phyloP scores from a whole-genome alignment of 768 basidiomycete species.

The Psilocybe tampanensis region DNA sequence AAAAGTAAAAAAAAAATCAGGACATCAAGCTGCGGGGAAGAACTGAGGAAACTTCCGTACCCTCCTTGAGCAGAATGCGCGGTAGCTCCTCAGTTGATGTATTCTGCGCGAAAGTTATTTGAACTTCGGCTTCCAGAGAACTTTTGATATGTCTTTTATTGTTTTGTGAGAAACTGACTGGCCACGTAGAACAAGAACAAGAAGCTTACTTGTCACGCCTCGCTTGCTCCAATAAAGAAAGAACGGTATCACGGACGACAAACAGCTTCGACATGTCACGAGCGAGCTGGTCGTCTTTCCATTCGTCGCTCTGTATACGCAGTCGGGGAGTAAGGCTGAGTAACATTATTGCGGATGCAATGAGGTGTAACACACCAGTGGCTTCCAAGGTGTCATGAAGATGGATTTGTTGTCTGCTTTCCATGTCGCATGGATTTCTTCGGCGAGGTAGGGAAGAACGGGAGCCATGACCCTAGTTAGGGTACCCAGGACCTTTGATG shows the following conservation, averaged over 20 bases:
- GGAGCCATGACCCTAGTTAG: slow-evolving; percentile 79
- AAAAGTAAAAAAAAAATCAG: not conserved
- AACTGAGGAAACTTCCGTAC: slow-evolving; percentile 24
- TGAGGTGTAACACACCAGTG: slow-evolving; percentile 50
- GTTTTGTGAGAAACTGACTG: no score
- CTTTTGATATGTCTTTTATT: slow-evolving; percentile 63
- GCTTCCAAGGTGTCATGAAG: slow-evolving; percentile 72
- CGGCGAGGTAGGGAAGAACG: slow-evolving; percentile 87
- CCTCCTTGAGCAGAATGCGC: slow-evolving; percentile 44
- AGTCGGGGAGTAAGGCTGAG: not conserved
- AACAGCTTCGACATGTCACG: slow-evolving; percentile 68
- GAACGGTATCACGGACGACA: slow-evolving; percentile 57
- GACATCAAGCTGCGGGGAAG: not conserved
- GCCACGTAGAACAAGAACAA: no score
- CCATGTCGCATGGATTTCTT: slow-evolving; percentile 72
- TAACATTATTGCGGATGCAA: not conserved
- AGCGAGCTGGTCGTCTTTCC: slow-evolving; percentile 61
- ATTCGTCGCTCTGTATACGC: slow-evolving; percentile 51
- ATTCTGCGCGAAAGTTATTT: slow-evolving; percentile 54
- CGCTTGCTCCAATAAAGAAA: slow-evolving; percentile 76
- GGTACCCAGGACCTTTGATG: slow-evolving; percentile 66
- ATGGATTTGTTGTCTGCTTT: slow-evolving; percentile 50
- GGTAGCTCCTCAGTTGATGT: slow-evolving; percentile 25
- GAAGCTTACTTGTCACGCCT: slow-evolving; percentile 64
- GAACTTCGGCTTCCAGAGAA: slow-evolving; percentile 77